phyloP scores from a whole-genome alignment of 208 protist genomes.

The Trypanosomatidae sp. region DNA sequence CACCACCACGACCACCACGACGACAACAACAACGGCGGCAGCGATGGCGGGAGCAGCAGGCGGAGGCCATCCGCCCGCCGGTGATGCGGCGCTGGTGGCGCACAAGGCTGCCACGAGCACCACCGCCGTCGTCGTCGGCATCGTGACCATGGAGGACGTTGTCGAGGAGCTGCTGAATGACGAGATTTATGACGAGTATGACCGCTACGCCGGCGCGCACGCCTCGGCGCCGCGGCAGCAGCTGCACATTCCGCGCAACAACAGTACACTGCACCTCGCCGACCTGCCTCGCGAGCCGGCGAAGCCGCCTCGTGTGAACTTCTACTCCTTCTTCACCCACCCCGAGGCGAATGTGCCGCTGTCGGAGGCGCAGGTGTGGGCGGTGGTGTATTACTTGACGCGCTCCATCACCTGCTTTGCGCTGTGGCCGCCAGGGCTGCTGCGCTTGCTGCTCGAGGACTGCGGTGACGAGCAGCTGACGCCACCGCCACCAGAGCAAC shows the following conservation, averaged over 20 bases:
- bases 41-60: neutral
- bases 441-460: slow-evolving; percentile 73
- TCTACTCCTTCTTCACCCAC: slow-evolving; percentile 82
- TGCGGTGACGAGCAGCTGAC: slow-evolving; percentile 55
- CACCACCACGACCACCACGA: neutral
- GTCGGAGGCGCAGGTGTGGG: slow-evolving; percentile 76
- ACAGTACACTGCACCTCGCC: slow-evolving; percentile 2
- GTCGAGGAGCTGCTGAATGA: slow-evolving; percentile 73
- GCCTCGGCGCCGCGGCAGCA: neutral
- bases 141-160: slow-evolving; percentile 83
- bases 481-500: slow-evolving; percentile 3
- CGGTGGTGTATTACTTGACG: slow-evolving; percentile 68
- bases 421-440: slow-evolving; percentile 49
- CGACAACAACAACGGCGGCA: slow-evolving; percentile 1
- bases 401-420: slow-evolving; percentile 45
- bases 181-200: slow-evolving; percentile 88
- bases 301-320: slow-evolving; percentile 61
- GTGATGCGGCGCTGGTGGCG: neutral
- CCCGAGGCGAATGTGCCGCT: slow-evolving; percentile 24
- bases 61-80: neutral
- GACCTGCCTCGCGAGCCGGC: slow-evolving; percentile 26
- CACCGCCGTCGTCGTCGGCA: slow-evolving; percentile 25
- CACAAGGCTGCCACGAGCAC: neutral
- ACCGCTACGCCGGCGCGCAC: slow-evolving; percentile 27
- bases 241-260: slow-evolving; percentile 3